Base-by-base conservation (phyloP, 176 grass and related monocot genomes). In the Luzula sylvatica region DNA sequence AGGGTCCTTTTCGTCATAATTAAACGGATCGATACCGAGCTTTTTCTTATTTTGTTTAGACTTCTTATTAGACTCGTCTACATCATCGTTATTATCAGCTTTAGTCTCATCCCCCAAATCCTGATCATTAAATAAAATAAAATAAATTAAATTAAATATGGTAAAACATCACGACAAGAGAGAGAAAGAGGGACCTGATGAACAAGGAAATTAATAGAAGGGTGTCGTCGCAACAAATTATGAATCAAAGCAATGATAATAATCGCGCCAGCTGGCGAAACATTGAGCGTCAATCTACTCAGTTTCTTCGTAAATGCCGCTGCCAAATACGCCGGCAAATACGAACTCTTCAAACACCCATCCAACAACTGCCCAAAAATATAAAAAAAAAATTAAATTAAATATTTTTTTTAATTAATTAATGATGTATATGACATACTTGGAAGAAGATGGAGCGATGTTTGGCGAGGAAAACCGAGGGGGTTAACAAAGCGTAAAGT, bases 171-270 rank as follows among this genome's bases (percentile, higher is more conserved):
- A 46, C 7, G 9, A 46, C 7, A 9, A 60, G 6, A 44, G 19
- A 65, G 51, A 15, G 50, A 38, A 45, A 42, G 72, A 79, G 50
- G 57, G 81, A 96, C 92, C 92, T 71, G 81, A 73, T 96, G 92
- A 46, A 96, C 85, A 48, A 96, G 58, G 54, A 96, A 96, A 74
- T 89, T 89, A 52, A 96, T 76, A 11, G 85, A 86, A 2, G 92
- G 85, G 53, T 96, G 92, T 23, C 84, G 77, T 28, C 92, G 53
- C 58, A 96, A 71, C 15, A 96, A 81, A 76, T 96, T 96, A 56
- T 96, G 92, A 65, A 70, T 96, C 55, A 89, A 49, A 73, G 92
- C 85, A 82, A 89, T 96, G 69, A 82, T 96, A 70, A 89, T 89
- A 66, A 96, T 67, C 51, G 58, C 81, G 27, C 85, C 92, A 55